Base-by-base conservation (phyloP, 2,329 filamentous ascomycete species). In the Cladophialophora immunda region DNA sequence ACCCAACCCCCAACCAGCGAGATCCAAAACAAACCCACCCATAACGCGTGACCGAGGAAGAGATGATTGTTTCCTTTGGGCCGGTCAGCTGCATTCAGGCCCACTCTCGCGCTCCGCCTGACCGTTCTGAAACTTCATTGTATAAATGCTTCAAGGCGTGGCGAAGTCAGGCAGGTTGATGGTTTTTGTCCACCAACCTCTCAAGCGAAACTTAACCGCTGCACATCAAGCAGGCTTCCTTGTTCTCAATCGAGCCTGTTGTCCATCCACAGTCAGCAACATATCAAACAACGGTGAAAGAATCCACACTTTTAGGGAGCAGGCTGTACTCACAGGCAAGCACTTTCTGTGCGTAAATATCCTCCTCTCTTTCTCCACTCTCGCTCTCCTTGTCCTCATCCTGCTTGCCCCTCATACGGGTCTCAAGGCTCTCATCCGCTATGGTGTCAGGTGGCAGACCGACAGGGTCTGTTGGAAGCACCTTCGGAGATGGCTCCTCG, bases 221-320 rank as follows among this genome's bases (percentile, higher is more conserved):
- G 89, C 95, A 99, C 95, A 99, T 98, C 71, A 97, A 79, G 79
- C 95, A 99, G 56, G 90, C 86, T 79, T 99, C 95, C 73, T 91
- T 93, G 84, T 98, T 97, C 78, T 98, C 94, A 79, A 99, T 98
- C 82, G 94, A 97, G 85, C 89, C 89, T 91, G 67, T 74, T 52
- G 36, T 30, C 17, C 27, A 55, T 50, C 53, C 60, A 52, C n/a
- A 27, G 32, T 53, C 30, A 65, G 57, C 38, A 59, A 59, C 52
- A 36, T 41, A 11, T 25, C 30, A 60, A 56, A 45, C 15, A 22
- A 19, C 13, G 7, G 7, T 8, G 5, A 13, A 17, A 27, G 45
- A 13, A 17, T 17, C 2, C n/a, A n/a, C 50, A n/a, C n/a, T n/a
- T n/a, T n/a, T 8, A 11, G 25, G 11, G 34, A 32, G 27, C 34